phyloP scores from a whole-genome alignment of 2,329 filamentous ascomycete genomes.

The Dactylellina parvicollis region DNA sequence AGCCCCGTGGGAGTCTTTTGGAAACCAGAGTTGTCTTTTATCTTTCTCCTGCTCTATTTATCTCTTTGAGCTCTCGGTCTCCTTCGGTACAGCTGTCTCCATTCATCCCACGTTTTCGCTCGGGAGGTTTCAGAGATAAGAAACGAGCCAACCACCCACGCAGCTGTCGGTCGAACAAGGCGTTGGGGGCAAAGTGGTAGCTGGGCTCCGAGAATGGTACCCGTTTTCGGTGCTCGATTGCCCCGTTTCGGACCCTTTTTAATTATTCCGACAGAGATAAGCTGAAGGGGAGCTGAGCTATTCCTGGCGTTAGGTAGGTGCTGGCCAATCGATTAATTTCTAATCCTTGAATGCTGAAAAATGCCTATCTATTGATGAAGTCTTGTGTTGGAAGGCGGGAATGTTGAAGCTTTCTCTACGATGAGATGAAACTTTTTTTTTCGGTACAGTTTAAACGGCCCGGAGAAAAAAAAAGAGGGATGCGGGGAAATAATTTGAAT shows the following conservation, averaged over 20 bases:
- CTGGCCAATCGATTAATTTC: conserved; percentile 43
- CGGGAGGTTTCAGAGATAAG: conserved; percentile 54
- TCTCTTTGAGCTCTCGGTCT: conserved; percentile 40
- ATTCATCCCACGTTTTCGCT: conserved; percentile 47
- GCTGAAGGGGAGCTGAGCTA: conserved; percentile 1
- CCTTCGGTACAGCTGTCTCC: background rate
- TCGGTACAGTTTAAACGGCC: background rate
- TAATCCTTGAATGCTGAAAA: conserved; percentile 23
- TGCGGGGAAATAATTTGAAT: conserved; percentile 32
- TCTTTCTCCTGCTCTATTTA: conserved; percentile 53
- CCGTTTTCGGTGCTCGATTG: conserved; percentile 15
- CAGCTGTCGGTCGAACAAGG: background rate
- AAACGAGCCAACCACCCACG: conserved; percentile 1
- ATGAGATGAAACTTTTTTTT: background rate
- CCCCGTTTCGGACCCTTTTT: conserved; percentile 13
- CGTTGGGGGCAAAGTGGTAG: conserved; percentile 36
- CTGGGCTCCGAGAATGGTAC: background rate
- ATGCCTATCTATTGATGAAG: conserved; percentile 18
- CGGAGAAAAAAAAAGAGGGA: conserved; percentile 5
- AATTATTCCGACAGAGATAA: conserved; percentile 24
- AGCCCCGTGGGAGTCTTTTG: background rate
- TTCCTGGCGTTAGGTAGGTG: background rate
- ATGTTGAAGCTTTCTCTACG: background rate
- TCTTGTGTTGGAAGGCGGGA: conserved; percentile 8
- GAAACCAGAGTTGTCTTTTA: conserved; percentile 7